phyloP scores from a whole-genome alignment of 305 asterid species.

The Salvia sclarea region DNA sequence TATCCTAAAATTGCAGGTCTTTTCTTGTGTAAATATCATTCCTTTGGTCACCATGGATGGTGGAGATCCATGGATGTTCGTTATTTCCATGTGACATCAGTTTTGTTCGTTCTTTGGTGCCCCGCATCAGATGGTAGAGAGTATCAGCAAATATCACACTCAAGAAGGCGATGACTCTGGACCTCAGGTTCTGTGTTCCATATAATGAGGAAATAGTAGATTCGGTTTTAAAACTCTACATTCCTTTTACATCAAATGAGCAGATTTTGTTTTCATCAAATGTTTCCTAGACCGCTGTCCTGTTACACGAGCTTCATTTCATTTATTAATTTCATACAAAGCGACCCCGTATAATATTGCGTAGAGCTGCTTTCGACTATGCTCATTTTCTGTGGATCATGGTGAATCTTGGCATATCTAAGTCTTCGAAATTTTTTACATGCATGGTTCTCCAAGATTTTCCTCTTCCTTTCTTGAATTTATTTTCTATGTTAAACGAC shows the following conservation, averaged over 20 bases:
- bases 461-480: no score
- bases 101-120: not conserved
- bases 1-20: constrained; percentile 48
- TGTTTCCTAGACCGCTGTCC: not conserved
- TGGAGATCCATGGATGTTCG: constrained; percentile 44
- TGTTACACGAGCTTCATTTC: not conserved
- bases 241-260: not conserved
- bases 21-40: constrained; percentile 59
- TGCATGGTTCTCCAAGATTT: no score
- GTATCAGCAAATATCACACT: constrained; percentile 9
- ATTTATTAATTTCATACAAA: constrained; percentile 28
- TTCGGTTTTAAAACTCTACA: not conserved
- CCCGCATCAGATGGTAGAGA: not conserved
- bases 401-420: no score
- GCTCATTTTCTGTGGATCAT: not conserved
- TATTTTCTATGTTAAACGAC: no score
- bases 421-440: no score
- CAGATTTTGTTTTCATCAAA: no score
- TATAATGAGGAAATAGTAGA: not conserved
- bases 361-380: not conserved
- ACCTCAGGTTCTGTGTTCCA: constrained; percentile 13
- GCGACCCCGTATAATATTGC: not conserved
- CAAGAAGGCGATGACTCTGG: constrained; percentile 23
- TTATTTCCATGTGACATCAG: constrained; percentile 29
- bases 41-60: constrained; percentile 41